Base-by-base conservation (phyloP, 257 asterid species). In the Verbena officinalis region DNA sequence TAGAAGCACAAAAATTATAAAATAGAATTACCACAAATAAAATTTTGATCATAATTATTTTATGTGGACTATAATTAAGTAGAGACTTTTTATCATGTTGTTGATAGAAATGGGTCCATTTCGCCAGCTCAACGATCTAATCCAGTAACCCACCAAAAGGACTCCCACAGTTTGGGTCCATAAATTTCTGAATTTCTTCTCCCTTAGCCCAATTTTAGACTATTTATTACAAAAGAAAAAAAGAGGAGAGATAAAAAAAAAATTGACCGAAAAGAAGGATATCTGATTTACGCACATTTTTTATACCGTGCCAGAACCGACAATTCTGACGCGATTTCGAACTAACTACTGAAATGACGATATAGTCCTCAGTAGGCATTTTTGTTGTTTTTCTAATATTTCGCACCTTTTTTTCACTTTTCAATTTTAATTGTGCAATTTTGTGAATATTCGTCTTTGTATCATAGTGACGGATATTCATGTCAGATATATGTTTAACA, bases 211-310 rank as follows among this genome's bases (percentile, higher is more conserved):
- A 57, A 4, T 42, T 22, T 7, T 7, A 5, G 33, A 27, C 33
- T 27, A 27, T 27, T 27, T 27, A 27, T 27, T 5, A 27, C 33
- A 3, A 44, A 5, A 44, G 2, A 14, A 1, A 1, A 17, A 14
- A 27, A 31, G 15, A 3, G 33, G 31, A n/a, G 23, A 22, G 14
- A 46, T 12, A 46, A 46, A 12, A 30, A 30, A 30, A 2, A 30
- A 30, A 30, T 30, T 30, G 9, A 55, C 59, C 65, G 4, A 60
- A 43, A 43, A 36, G 8, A 13, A 34, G 3, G 51, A 63, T 64
- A 21, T 55, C 54, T 42, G 49, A 68, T 59, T 75, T 72, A 3
- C 48, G 38, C 80, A 80, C 82, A 67, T 70, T 77, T 76, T 72
- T 70, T 52, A 30, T 65, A 20, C 62, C 61, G 72, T 59, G 75